Conservation (phyloP, 1,139 yeast species). For the Yamadazyma siamensis region DNA sequence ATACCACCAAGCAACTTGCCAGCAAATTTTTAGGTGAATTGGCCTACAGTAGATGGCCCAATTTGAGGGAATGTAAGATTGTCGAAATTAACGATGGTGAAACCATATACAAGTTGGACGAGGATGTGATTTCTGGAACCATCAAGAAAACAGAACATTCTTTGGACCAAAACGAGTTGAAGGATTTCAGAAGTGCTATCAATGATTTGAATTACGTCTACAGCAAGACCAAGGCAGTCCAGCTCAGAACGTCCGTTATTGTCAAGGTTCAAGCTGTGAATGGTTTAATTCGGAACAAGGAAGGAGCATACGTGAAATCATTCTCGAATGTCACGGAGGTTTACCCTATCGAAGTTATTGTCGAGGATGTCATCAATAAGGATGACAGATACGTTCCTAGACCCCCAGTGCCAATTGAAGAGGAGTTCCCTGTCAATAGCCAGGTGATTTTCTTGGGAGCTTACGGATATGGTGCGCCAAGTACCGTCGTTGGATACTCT, state of each 20-base stretch:
- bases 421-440: constrained; percentile 75
- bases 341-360: constrained; percentile 76
- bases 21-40: constrained; percentile 14
- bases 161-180: constrained; percentile 37
- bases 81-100: constrained; percentile 59
- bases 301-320: constrained; percentile 78
- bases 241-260: constrained; percentile 50
- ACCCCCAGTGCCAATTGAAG: constrained; percentile 71
- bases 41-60: constrained; percentile 87
- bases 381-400: constrained; percentile 74
- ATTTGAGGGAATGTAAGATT: constrained; percentile 75
- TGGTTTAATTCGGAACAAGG: constrained; percentile 66
- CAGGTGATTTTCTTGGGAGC: constrained; percentile 84
- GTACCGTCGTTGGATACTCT: constrained; percentile 63
- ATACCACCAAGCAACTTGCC: constrained; percentile 56
- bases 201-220: constrained; percentile 21
- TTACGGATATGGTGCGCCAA: constrained; percentile 85
- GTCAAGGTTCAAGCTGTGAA: constrained; percentile 73
- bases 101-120: constrained; percentile 39
- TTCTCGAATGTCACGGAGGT: constrained; percentile 50
- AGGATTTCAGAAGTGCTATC: constrained; percentile 27
- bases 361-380: constrained; percentile 67
- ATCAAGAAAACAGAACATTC: constrained; percentile 20
- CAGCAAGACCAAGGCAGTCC: constrained; percentile 54
- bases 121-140: constrained; percentile 9